Evolutionary conservation across 495 filamentous ascomycete species (phyloP).

Genomic region (Penicillium canariense): DNA sequence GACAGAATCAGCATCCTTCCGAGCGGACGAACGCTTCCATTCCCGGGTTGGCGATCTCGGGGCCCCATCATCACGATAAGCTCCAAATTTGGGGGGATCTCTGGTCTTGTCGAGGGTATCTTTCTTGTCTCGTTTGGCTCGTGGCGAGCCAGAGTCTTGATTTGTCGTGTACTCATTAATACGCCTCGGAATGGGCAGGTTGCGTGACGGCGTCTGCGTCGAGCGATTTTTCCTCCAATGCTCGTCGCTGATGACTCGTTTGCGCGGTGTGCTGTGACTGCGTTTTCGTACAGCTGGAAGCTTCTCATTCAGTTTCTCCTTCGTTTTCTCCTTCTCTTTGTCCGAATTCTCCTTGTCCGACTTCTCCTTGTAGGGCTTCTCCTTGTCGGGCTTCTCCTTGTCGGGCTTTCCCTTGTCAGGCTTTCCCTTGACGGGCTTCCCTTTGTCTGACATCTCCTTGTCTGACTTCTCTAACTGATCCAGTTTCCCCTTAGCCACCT

Average conservation of each 20-base stretch:
- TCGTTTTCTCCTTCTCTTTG: constrained; percentile 6
- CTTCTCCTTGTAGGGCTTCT: constrained; percentile 11
- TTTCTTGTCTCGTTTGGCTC: constrained; percentile 21
- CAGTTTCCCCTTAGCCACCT: constrained; percentile 26
- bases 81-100: constrained; percentile 9
- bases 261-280: constrained; percentile 62
- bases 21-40: constrained; percentile 10
- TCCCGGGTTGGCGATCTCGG: constrained; percentile 15
- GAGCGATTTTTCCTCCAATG: constrained; percentile 63
- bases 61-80: constrained; percentile 1
- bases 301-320: constrained; percentile 16
- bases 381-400: constrained; percentile 13
- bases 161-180: constrained; percentile 44
- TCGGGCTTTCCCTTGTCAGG: constrained; percentile 14
- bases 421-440: too few species aligned
- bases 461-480: constrained; percentile 17
- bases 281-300: constrained; percentile 26
- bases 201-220: constrained; percentile 44
- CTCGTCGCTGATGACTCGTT: constrained; percentile 76
- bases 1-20: constrained; percentile 19
- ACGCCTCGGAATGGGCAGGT: constrained; percentile 53
- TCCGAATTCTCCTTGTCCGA: background rate
- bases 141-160: constrained; percentile 26
- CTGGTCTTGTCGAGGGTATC: constrained; percentile 19
- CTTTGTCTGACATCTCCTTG: too few species aligned